Evolutionary conservation across 140 eudicot genomes (phyloP), one percentile per base, ranked within the genome.

Genomic region (Senecio squalidus): DNA sequence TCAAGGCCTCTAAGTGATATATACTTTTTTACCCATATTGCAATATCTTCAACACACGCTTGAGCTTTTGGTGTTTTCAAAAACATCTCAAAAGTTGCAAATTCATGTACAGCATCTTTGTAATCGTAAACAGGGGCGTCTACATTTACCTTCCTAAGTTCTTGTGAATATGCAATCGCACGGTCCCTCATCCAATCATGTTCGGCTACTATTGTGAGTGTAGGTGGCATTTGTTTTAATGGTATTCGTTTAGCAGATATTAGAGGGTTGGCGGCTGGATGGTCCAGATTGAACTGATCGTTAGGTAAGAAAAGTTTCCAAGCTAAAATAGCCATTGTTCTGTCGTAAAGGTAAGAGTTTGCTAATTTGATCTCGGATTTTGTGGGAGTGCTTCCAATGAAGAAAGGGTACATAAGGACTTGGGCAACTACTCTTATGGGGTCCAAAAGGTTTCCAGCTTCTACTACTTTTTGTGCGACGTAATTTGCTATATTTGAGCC

Each of bases 141-240:
- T 22, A 89, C 93, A 36, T 85, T 89, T 26, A 82, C 88, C 60
- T 85, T 82, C 16, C 97, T 77, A 43, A 89, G 93, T 71, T 82
- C 89, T 75, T 89, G 89, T 0, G 95, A 80, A 72, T 85, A 85
- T 3, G 83, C 80, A 67, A 85, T 80, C 36, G 97, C 97, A 2
- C 97, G 83, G 48, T 89, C 97, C n/a, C 97, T 64, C 97, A 89
- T 89, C 92, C 88, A 85, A 38, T 89, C 97, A 13, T 89, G 95
- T 66, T 89, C 97, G 15, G 95, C 97, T 10, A 82, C 83, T 39
- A 89, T 60, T 4, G 95, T 84, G 13, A 85, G 68, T 2, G 97
- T 89, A 22, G 97, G 97, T 17, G 97, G 95, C 80, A 82, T 86
- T 60, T 21, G 63, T 57, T 78, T 82, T 6, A 86, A 44, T 17